A percentile compares a stretch with the other conserved stretches of the same genome.
These are phyloP conservation scores for Colletotrichum sp. DNA, from an alignment of 2,329 filamentous ascomycete genomes.

Conservation along the genomic window DNA sequence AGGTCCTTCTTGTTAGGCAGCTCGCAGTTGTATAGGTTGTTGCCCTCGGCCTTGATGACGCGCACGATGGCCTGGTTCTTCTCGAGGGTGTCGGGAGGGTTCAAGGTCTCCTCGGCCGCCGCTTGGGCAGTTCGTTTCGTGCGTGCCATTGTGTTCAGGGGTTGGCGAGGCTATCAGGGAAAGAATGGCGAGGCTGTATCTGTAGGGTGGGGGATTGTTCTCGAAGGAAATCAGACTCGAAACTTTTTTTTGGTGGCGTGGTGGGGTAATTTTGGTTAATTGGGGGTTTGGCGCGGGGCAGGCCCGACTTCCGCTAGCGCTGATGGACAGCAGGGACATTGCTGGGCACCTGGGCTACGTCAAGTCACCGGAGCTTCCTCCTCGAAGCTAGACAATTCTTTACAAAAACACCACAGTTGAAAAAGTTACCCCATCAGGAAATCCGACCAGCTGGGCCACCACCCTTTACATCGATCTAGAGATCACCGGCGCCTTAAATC, in stretches of 20 bases:
- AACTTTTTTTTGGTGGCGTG: constrained; percentile 1
- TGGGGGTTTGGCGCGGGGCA: constrained; percentile 9
- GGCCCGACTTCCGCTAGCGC: neutral
- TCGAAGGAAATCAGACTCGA: neutral
- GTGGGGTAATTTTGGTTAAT: constrained; percentile 10
- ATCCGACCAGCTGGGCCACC: neutral
- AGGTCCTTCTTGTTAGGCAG: constrained; percentile 70
- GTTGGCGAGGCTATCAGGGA: neutral
- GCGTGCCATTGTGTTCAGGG: constrained; percentile 35
- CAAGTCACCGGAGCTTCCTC: neutral
- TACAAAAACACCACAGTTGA: neutral
- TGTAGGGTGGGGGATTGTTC: neutral
- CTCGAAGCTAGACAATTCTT: neutral
- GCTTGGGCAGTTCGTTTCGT: constrained; percentile 77
- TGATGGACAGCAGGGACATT: neutral
- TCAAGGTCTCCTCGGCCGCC: constrained; percentile 74
- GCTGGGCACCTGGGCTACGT: neutral
- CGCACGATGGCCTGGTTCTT: constrained; percentile 74
- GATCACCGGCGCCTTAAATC: neutral
- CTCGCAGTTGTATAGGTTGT: constrained; percentile 84
- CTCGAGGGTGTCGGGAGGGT: constrained; percentile 63
- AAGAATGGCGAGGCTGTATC: neutral
- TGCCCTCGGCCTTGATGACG: constrained; percentile 83
- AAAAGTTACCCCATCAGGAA: neutral
- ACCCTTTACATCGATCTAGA: neutral